phyloP scores from a whole-genome alignment of 2,329 filamentous ascomycete genomes.

The Bisporella sp. region DNA sequence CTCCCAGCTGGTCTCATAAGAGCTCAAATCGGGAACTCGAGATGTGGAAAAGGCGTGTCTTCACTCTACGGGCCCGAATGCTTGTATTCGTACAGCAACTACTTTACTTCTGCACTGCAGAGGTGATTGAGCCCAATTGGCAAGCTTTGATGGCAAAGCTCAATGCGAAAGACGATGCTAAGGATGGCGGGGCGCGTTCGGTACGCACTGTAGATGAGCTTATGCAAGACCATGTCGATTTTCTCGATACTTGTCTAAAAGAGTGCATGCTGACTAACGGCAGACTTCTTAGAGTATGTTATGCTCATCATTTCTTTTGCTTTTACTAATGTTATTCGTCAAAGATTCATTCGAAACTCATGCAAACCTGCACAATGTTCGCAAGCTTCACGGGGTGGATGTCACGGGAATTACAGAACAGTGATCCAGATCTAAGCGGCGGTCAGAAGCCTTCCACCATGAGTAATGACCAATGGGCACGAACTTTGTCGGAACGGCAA shows the following conservation, averaged over 20 bases:
- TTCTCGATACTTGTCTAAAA: conserved; percentile 93
- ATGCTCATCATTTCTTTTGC: neutral
- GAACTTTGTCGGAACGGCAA: conserved; percentile 44
- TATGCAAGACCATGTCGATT: conserved; percentile 99
- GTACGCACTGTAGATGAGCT: conserved; percentile 85
- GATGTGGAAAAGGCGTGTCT: conserved; percentile 87
- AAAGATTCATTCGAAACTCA: conserved; percentile 94
- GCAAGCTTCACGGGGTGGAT: conserved; percentile 84
- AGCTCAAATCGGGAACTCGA: conserved; percentile 69
- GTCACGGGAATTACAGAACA: conserved; percentile 74
- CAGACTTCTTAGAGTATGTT: conserved; percentile 74
- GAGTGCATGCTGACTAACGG: conserved; percentile 99
- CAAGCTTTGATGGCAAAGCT: conserved; percentile 84
- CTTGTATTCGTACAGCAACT: conserved; percentile 95
- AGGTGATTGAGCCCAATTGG: conserved; percentile 98
- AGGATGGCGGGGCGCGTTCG: conserved; percentile 27
- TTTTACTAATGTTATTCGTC: neutral
- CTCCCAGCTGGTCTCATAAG: conserved; percentile 74
- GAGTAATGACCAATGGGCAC: conserved; percentile 53
- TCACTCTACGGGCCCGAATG: conserved; percentile 90
- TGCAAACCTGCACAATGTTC: conserved; percentile 93
- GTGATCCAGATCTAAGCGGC: conserved; percentile 69
- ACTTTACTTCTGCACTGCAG: conserved; percentile 91
- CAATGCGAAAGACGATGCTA: conserved; percentile 49
- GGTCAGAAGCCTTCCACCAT: conserved; percentile 50